A percentile compares a stretch with the other conserved stretches of the same genome.
Evolutionary conservation across 2,329 filamentous ascomycete species (phyloP).

Genomic region (Dendryphion nanum): DNA sequence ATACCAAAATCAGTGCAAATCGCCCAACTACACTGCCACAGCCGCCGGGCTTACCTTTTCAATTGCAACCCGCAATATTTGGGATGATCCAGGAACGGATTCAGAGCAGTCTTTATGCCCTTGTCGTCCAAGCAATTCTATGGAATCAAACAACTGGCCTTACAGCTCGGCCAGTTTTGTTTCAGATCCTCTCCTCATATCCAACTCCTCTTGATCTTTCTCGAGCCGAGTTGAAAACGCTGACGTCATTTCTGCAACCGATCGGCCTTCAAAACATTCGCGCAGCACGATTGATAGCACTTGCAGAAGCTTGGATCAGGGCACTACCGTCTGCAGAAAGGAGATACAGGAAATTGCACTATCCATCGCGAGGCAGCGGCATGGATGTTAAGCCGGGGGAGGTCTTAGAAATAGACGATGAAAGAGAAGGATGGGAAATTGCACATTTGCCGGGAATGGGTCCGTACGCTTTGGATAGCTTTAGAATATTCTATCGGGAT

Average conservation of each 20-base stretch:
- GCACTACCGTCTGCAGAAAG: constrained; percentile 60
- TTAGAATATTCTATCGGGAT: constrained; percentile 91
- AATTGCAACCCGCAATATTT: constrained; percentile 49
- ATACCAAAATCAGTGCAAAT: no score
- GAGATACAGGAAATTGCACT: constrained; percentile 56
- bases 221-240: no score
- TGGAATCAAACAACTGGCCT: constrained; percentile 77
- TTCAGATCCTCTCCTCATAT: constrained; percentile 64
- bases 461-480: constrained; percentile 82
- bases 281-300: constrained; percentile 64
- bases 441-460: constrained; percentile 74
- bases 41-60: constrained; percentile 19
- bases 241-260: no score
- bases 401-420: constrained; percentile 30
- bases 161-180: constrained; percentile 73
- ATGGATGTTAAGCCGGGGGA: constrained; percentile 37
- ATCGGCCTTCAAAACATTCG: constrained; percentile 45
- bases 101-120: constrained; percentile 70
- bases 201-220: constrained; percentile 65
- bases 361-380: constrained; percentile 34
- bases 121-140: constrained; percentile 80
- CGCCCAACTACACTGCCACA: no score
- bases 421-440: constrained; percentile 70
- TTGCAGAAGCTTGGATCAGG: constrained; percentile 68
- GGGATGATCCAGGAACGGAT: constrained; percentile 84